Evolutionary conservation across 345 rosid species (phyloP).

Genomic region (Aquilaria yunnanensis): DNA sequence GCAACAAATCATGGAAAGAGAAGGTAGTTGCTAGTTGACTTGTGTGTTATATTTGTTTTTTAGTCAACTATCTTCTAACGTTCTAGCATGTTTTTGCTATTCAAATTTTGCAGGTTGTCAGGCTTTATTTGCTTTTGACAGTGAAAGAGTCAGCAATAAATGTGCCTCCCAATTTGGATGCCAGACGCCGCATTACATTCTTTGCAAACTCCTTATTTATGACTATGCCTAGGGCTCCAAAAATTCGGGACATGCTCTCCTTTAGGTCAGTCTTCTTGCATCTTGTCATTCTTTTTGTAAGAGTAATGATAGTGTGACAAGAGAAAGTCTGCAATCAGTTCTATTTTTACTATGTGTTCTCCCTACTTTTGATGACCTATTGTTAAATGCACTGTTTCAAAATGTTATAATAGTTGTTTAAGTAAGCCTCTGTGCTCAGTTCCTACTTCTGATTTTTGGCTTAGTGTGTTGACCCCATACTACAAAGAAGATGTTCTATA

Average conservation of each 20-base stretch:
- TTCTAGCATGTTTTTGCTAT: slow-evolving; percentile 7
- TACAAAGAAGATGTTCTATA: slow-evolving; percentile 83
- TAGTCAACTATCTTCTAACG: neutral
- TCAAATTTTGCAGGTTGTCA: slow-evolving; percentile 40
- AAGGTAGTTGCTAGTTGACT: slow-evolving; percentile 43
- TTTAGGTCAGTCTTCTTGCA: slow-evolving; percentile 50
- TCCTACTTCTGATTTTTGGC: slow-evolving; percentile 19
- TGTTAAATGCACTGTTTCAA: neutral
- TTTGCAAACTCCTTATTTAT: slow-evolving; percentile 95
- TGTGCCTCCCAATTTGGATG: slow-evolving; percentile 90
- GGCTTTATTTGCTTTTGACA: slow-evolving; percentile 79
- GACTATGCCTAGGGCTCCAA: slow-evolving; percentile 90
- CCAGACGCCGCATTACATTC: slow-evolving; percentile 97
- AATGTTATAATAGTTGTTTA: slow-evolving; percentile 3
- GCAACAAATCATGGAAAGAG: slow-evolving; percentile 42
- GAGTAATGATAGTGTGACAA: too few species aligned
- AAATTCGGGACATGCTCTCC: slow-evolving; percentile 86
- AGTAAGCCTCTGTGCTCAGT: slow-evolving; percentile 18
- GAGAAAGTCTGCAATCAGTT: too few species aligned
- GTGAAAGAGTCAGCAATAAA: slow-evolving; percentile 96
- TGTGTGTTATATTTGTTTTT: slow-evolving; percentile 1
- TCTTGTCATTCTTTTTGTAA: neutral
- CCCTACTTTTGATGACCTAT: neutral
- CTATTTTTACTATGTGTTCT: too few species aligned
- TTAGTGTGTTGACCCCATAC: slow-evolving; percentile 90